Evolutionary conservation across 306 rosid genomes (phyloP).

Genomic region (Gastrolobium villosum): DNA sequence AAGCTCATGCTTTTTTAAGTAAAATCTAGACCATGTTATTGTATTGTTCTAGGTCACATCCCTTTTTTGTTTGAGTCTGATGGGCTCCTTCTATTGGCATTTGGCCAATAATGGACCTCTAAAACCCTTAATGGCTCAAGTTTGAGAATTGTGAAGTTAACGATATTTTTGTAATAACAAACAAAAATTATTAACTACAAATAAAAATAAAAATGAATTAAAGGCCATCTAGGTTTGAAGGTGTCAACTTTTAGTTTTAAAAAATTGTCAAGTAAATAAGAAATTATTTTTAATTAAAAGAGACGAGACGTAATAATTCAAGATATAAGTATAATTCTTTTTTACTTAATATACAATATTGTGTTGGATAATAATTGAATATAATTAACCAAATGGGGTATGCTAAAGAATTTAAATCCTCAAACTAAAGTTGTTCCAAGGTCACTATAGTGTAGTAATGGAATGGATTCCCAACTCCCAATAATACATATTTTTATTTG

Average conservation of each 20-base stretch:
- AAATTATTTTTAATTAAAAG: neutral
- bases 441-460: neutral
- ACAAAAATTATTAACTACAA: neutral
- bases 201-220: neutral
- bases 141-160: neutral
- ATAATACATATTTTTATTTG: neutral
- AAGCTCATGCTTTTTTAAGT: neutral
- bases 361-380: neutral
- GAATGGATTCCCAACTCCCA: neutral
- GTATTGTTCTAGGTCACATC: neutral
- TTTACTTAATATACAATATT: neutral
- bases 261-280: neutral
- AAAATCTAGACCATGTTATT: neutral
- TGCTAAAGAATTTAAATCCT: neutral
- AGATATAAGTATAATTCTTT: neutral
- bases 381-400: neutral
- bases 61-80: neutral
- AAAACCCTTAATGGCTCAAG: neutral
- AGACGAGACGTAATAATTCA: neutral
- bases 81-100: neutral
- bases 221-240: too few relatives aligned
- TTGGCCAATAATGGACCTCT: too few relatives aligned
- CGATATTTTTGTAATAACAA: neutral
- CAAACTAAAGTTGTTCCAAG: constrained; percentile 3
- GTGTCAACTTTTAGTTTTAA: neutral